Percentiles rank a stretch among this genome's conserved stretches.
Evolutionary conservation across 805 yeast genomes (phyloP).

Genomic region (Metschnikowia arizonensis): DNA sequence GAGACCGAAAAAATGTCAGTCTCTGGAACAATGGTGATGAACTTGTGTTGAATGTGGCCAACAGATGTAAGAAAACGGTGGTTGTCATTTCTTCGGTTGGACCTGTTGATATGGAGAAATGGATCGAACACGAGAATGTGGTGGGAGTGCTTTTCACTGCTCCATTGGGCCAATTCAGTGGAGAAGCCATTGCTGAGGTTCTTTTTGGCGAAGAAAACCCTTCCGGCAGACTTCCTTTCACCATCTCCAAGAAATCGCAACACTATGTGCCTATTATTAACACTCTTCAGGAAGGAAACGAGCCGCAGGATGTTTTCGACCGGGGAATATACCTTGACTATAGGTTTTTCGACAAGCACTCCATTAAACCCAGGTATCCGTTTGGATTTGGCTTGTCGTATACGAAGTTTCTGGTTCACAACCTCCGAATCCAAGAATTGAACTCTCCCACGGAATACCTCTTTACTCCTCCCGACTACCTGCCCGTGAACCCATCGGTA

Average conservation of each 20-base stretch:
- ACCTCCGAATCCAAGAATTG: conserved; percentile 39
- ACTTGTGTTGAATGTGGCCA: conserved; percentile 46
- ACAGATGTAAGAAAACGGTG: conserved; percentile 49
- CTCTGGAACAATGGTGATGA: conserved; percentile 58
- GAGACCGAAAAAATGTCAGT: conserved; percentile 52
- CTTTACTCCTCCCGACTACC: conserved; percentile 44
- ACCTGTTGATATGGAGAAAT: conserved; percentile 53
- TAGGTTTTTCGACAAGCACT: conserved; percentile 52
- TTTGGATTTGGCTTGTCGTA: conserved; percentile 63
- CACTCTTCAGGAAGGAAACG: conserved; percentile 23
- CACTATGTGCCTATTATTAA: conserved; percentile 46
- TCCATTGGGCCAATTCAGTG: conserved; percentile 56
- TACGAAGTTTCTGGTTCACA: conserved; percentile 37
- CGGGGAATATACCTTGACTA: conserved; percentile 53
- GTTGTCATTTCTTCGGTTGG: conserved; percentile 61
- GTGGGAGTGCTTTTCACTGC: conserved; percentile 54
- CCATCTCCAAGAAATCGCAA: conserved; percentile 51
- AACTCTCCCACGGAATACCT: conserved; percentile 43
- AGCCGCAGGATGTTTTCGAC: conserved; percentile 44
- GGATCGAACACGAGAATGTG: conserved; percentile 55
- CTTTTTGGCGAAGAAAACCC: conserved; percentile 61
- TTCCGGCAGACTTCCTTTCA: conserved; percentile 60
- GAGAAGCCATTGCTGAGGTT: conserved; percentile 54
- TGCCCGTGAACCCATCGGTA: conserved; percentile 38
- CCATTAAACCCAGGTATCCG: conserved; percentile 54